Percentiles rank a stretch among this genome's conserved stretches.
Conservation (phyloP, 345 rosid species). For the Dipteronia sinensis region DNA sequence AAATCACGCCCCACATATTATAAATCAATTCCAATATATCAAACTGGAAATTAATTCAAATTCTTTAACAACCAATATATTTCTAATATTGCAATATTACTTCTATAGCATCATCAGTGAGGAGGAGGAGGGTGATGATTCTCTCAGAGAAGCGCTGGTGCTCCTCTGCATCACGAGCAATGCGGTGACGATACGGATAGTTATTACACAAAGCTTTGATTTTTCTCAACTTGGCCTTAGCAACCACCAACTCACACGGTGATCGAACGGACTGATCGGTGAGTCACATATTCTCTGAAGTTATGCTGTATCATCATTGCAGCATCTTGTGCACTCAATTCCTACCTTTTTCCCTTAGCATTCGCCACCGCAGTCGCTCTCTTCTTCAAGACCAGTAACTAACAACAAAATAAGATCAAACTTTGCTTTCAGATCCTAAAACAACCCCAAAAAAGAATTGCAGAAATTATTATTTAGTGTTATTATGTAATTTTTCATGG, state of each 20-base stretch:
- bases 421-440: too few species aligned
- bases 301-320: background rate
- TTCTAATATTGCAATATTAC: background rate
- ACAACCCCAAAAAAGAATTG: too few species aligned
- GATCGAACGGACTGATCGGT: conserved; percentile 11
- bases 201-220: conserved; percentile 10
- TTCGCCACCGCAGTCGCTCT: background rate
- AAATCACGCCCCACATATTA: background rate
- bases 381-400: background rate
- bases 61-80: too few species aligned
- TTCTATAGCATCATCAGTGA: conserved; percentile 17
- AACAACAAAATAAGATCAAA: too few species aligned
- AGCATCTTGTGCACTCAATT: background rate
- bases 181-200: conserved; percentile 13
- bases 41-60: too few species aligned
- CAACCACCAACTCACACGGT: conserved; percentile 16
- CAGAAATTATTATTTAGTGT: too few species aligned
- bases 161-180: conserved; percentile 15
- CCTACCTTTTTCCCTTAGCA: background rate
- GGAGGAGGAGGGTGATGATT: conserved; percentile 22
- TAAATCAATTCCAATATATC: too few species aligned
- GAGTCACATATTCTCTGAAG: conserved; percentile 7
- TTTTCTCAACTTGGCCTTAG: conserved; percentile 21
- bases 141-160: conserved; percentile 23
- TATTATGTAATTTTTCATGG: too few species aligned